These are phyloP conservation scores for Xylaria grammica DNA, from an alignment of 495 filamentous ascomycete species.

Conservation along the genomic window DNA sequence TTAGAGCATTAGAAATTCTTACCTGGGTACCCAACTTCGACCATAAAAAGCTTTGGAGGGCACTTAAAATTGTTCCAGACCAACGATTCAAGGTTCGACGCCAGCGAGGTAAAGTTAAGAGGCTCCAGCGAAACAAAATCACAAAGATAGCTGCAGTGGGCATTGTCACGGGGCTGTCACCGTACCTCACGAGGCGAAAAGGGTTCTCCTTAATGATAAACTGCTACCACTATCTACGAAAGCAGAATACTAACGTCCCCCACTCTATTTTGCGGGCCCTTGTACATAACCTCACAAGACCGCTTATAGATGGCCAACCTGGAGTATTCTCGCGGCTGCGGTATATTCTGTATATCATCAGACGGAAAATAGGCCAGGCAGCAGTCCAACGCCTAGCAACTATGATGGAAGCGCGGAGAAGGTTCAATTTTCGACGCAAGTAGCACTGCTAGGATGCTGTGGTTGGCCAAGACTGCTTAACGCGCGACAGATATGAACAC, in stretches of 20 bases:
- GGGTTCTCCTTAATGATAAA: slow-evolving; percentile 46
- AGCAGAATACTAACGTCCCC: slow-evolving; percentile 28
- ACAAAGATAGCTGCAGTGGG: slow-evolving; percentile 10
- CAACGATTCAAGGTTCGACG: neutral
- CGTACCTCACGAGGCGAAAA: slow-evolving; percentile 38
- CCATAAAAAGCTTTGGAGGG: slow-evolving; percentile 17
- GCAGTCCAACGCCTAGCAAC: slow-evolving; percentile 29
- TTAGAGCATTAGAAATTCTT: slow-evolving; percentile 24
- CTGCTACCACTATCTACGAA: slow-evolving; percentile 41
- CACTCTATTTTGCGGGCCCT: slow-evolving; percentile 39
- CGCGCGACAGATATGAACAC: neutral
- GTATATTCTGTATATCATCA: slow-evolving; percentile 45
- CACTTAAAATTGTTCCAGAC: slow-evolving; percentile 7
- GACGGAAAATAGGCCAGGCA: slow-evolving; percentile 35
- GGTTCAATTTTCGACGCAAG: slow-evolving; percentile 18
- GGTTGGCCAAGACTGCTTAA: neutral
- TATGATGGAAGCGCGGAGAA: slow-evolving; percentile 36
- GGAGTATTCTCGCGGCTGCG: slow-evolving; percentile 43
- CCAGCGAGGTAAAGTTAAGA: neutral
- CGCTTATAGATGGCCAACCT: slow-evolving; percentile 40
- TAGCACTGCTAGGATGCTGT: neutral
- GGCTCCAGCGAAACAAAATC: neutral
- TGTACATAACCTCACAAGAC: slow-evolving; percentile 43
- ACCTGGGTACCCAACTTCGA: slow-evolving; percentile 14
- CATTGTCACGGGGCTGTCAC: slow-evolving; percentile 33